Conservation (phyloP, 495 filamentous ascomycete genomes). For the Penicillium mononematosum region DNA sequence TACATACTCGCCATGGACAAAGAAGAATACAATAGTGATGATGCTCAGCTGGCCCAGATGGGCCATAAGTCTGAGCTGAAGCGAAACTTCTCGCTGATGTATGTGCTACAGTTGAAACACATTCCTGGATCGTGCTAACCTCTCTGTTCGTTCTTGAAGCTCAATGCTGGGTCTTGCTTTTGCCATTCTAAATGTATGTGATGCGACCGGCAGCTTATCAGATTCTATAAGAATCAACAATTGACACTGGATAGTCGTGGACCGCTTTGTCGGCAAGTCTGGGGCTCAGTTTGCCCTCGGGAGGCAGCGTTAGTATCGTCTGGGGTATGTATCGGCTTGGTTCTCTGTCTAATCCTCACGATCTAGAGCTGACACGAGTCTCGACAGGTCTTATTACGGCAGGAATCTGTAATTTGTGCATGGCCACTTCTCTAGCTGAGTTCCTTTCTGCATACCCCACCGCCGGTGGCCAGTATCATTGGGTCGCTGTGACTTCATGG, state of each 20-base stretch:
- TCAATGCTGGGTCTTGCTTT: constrained; percentile 56
- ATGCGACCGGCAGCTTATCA: neutral
- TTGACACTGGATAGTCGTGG: constrained; percentile 41
- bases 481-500: constrained; percentile 63
- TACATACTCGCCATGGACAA: constrained; percentile 25
- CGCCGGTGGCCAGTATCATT: constrained; percentile 69
- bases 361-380: neutral
- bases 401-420: constrained; percentile 69
- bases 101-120: constrained; percentile 14
- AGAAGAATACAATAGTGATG: constrained; percentile 32
- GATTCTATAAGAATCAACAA: constrained; percentile 12
- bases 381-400: constrained; percentile 60
- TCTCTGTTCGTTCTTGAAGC: constrained; percentile 19
- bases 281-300: constrained; percentile 48
- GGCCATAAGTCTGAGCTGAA: constrained; percentile 65
- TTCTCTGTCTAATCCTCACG: neutral
- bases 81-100: constrained; percentile 53
- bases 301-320: constrained; percentile 48
- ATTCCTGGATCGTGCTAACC: constrained; percentile 11
- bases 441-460: constrained; percentile 74
- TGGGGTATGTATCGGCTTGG: constrained; percentile 40
- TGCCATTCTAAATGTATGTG: constrained; percentile 52
- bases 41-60: constrained; percentile 59
- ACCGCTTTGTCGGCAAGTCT: constrained; percentile 53
- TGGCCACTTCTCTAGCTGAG: constrained; percentile 69